Evolutionary conservation across 495 filamentous ascomycete species (phyloP), one percentile per base, ranked within the genome.

Genomic region (Talaromyces stipitatus): DNA sequence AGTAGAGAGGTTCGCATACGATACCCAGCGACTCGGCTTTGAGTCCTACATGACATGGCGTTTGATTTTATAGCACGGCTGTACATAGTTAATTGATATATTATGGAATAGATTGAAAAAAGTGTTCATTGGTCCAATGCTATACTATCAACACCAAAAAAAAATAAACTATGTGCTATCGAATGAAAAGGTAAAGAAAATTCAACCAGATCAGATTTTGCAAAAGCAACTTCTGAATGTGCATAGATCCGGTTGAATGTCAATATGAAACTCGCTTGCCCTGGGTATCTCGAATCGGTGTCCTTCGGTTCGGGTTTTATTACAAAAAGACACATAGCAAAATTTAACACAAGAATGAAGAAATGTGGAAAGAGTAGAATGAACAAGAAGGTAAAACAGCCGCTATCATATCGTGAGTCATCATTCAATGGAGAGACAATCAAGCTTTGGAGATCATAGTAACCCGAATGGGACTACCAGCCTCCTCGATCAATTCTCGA

Each of bases 401-500:
- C 36, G 36, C 36, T 41, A 20, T 41, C 36, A 41, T 41, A 20
- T 41, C 36, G 18, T 41, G 36, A 41, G 36, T 41, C 36, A 41
- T 41, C 36, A 41, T 41, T 67, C 22, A 32, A 32, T 20, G 29
- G 50, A 29, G 7, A 53, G 32, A 8, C 10, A n/a, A 23, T 54
- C 51, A 54, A 43, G 45, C 48, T 54, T 58, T 58, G 24, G 56
- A 57, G 29, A 58, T 58, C 26, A 16, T 38, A 22, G 22, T 74
- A 26, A 73, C 50, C 38, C 61, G 67, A 41, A 60, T 54, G 3
- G 69, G 71, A n/a, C 71, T 72, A 29, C 74, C 74, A n/a, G 74
- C 69, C 58, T 73, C 64, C 54, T 76, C 72, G 28, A 78, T 75
- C 50, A 78, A 62, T 11, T 75, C 74, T 22, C 60, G 60, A 4